Evolutionary conservation across 1,139 yeast genomes (phyloP).

Genomic region (Suhomyces kunorum): DNA sequence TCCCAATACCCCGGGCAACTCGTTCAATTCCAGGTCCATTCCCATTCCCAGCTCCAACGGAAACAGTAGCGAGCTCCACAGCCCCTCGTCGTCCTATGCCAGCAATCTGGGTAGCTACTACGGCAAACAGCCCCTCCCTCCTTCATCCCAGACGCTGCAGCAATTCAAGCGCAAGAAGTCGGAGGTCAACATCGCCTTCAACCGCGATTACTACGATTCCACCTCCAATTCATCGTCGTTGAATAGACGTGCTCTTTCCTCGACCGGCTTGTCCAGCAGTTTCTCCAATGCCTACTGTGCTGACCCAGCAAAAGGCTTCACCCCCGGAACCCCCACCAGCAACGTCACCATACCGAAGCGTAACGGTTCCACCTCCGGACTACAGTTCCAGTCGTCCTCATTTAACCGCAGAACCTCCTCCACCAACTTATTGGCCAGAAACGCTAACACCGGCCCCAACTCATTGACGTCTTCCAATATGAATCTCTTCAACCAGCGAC

Average conservation of each 20-base stretch:
- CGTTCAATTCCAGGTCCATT: constrained; percentile 23
- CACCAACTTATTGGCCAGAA: constrained; percentile 16
- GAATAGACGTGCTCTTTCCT: constrained; percentile 18
- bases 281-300: constrained; percentile 11
- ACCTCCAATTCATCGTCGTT: constrained; percentile 15
- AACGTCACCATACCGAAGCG: constrained; percentile 11
- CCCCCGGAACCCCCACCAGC: constrained; percentile 3
- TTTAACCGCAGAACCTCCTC: constrained; percentile 25
- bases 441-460: constrained; percentile 11
- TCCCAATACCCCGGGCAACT: constrained; percentile 15
- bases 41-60: constrained; percentile 29
- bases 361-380: constrained; percentile 6
- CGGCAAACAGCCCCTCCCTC: constrained; percentile 8
- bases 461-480: constrained; percentile 34
- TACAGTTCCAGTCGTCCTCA: constrained; percentile 24
- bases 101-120: constrained; percentile 16
- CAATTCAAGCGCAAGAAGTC: constrained; percentile 48
- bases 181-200: constrained; percentile 28
- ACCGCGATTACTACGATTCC: constrained; percentile 16
- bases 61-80: constrained; percentile 16
- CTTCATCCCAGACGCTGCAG: constrained; percentile 17
- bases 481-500: constrained; percentile 30
- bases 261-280: constrained; percentile 10
- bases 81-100: constrained; percentile 28
- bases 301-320: constrained; percentile 5